A percentile compares a stretch with the other conserved stretches of the same genome.
phyloP scores from a whole-genome alignment of 345 rosid genomes.

The Melastoma malabathricum region DNA sequence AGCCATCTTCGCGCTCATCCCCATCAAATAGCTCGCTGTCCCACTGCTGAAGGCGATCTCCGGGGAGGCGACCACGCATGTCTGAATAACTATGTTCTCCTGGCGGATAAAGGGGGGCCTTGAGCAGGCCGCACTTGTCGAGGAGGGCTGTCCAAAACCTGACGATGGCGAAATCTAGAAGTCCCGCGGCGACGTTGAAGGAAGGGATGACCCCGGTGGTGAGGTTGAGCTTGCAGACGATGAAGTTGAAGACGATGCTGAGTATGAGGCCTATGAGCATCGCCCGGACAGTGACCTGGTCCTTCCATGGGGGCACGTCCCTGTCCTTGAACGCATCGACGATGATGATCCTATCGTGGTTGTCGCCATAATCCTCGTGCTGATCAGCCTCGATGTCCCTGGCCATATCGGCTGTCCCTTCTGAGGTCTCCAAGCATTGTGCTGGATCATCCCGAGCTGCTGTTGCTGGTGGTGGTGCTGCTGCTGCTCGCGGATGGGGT shows the following conservation, averaged over 20 bases:
- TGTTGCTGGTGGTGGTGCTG: no score
- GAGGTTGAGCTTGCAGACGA: constrained; percentile 7
- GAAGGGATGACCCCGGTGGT: constrained; percentile 7
- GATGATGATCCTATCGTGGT: no score
- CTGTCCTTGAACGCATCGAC: background rate
- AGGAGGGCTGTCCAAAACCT: constrained; percentile 3
- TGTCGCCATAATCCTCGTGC: background rate
- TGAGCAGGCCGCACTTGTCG: background rate
- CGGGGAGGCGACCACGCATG: constrained; percentile 6
- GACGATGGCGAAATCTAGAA: constrained; percentile 3
- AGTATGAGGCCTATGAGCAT: constrained; percentile 2
- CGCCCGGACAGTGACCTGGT: constrained; percentile 6
- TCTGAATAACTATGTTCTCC: constrained; percentile 7
- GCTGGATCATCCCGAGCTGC: no score
- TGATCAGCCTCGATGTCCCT: constrained; percentile 1
- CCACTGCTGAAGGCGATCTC: constrained; percentile 6
- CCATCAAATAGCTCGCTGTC: constrained; percentile 4
- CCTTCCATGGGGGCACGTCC: constrained; percentile 2
- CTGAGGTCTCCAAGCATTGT: no score
- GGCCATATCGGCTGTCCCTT: constrained; percentile 10
- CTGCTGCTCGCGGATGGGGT: constrained; percentile 33
- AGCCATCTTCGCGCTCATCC: constrained; percentile 3
- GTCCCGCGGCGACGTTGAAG: constrained; percentile 4
- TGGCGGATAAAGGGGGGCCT: constrained; percentile 6
- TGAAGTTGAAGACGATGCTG: constrained; percentile 8